Conservation (phyloP, 306 rosid species). For the Cotoneaster glaucophyllus region DNA sequence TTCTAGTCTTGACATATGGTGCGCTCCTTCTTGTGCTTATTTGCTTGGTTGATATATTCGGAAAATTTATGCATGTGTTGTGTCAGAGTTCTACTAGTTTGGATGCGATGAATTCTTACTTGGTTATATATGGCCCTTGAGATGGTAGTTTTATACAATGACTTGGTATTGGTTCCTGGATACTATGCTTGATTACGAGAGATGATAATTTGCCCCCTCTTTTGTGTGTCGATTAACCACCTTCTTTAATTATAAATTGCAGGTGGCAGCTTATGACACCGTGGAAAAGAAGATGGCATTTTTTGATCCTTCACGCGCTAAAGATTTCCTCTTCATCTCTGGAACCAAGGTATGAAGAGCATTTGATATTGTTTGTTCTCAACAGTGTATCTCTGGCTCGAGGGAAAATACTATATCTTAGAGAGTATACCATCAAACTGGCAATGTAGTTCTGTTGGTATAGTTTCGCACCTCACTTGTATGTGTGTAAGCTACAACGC, state of each 20-base stretch:
- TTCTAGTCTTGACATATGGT: not conserved
- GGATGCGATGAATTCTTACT: not conserved
- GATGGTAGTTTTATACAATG: not conserved
- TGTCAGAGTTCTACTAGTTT: not conserved
- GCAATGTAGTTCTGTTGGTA: not conserved
- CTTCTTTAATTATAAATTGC: conserved; percentile 20
- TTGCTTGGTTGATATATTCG: not conserved
- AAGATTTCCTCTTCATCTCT: conserved; percentile 91
- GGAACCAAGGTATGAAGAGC: conserved; percentile 74
- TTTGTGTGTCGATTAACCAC: not conserved
- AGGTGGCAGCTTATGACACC: conserved; percentile 98
- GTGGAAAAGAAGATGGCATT: conserved; percentile 79
- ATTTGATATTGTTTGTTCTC: conserved; percentile 3
- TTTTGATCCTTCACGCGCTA: conserved; percentile 75
- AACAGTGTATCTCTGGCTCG: not conserved
- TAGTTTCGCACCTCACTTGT: not conserved
- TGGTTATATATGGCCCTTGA: not conserved
- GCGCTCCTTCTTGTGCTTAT: not conserved
- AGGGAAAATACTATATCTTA: not conserved
- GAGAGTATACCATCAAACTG: not conserved
- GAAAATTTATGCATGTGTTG: not conserved
- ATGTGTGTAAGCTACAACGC: not conserved
- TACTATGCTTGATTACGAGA: not conserved
- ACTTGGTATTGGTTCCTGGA: not conserved
- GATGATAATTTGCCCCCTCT: not conserved